phyloP scores from a whole-genome alignment of 2,329 filamentous ascomycete species.

The Fusarium sublunatum region DNA sequence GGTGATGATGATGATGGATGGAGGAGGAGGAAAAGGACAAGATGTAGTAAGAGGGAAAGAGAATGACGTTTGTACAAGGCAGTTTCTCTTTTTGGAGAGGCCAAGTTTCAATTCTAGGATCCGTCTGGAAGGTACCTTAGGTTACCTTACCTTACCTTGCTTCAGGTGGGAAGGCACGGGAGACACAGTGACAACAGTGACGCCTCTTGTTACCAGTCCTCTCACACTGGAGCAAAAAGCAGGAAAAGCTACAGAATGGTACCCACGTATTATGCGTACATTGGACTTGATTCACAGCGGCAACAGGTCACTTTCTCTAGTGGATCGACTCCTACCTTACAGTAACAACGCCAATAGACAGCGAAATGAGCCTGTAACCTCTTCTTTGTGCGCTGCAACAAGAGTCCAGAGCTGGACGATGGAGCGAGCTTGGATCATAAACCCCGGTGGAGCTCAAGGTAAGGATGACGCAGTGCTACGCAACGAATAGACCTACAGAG shows the following conservation, averaged over 20 bases:
- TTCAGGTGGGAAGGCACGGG: conserved; percentile 18
- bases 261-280: conserved; percentile 9
- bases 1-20: conserved; percentile 22
- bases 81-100: conserved; percentile 30
- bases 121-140: not conserved
- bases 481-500: conserved; percentile 20
- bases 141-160: conserved; percentile 3
- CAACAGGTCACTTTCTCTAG: not conserved
- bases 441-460: conserved; percentile 36
- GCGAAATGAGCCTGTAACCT: conserved; percentile 8
- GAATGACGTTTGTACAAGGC: conserved; percentile 36
- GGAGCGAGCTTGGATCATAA: conserved; percentile 41
- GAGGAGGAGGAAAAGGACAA: conserved; percentile 13
- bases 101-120: conserved; percentile 31
- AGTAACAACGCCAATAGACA: conserved; percentile 19
- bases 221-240: not conserved
- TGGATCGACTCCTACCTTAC: conserved; percentile 17
- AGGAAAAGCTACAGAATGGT: conserved; percentile 18
- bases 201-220: conserved; percentile 17
- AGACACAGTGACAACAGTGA: conserved; percentile 39
- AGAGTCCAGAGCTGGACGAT: conserved; percentile 24
- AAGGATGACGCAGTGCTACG: conserved; percentile 36
- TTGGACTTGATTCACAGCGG: conserved; percentile 2
- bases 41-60: conserved; percentile 4
- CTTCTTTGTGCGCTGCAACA: conserved; percentile 6